A percentile compares a stretch with the other conserved stretches of the same genome.
phyloP scores from a whole-genome alignment of 1,284 basidiomycete species.

The Termitomyces sp. region DNA sequence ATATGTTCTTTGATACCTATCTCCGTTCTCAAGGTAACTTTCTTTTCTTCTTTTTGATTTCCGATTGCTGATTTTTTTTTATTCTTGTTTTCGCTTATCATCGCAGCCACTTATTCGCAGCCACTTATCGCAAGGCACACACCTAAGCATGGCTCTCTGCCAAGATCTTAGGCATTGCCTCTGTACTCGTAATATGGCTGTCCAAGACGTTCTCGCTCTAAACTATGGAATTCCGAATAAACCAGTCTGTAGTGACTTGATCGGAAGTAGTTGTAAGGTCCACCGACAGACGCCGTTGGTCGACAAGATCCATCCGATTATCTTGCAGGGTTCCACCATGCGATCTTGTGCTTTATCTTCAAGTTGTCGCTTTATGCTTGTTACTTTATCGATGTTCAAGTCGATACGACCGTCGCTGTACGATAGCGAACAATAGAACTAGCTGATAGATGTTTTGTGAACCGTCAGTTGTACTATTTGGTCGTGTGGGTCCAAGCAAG shows the following conservation, averaged over 20 bases:
- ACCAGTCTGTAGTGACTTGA: neutral
- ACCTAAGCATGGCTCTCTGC: no score
- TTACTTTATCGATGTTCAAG: neutral
- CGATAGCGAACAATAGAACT: neutral
- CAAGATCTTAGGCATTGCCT: neutral
- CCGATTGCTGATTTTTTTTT: neutral
- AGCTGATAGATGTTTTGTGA: neutral
- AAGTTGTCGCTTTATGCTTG: no score
- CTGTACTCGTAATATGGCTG: no score
- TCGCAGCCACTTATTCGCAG: neutral
- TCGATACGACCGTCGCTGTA: neutral
- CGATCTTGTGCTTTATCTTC: neutral
- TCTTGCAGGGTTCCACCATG: neutral
- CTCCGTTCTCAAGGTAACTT: neutral
- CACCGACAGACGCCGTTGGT: neutral
- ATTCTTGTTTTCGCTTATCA: neutral
- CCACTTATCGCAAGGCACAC: neutral
- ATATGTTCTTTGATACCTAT: neutral
- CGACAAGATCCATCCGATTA: neutral
- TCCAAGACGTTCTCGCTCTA: neutral
- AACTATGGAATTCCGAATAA: neutral
- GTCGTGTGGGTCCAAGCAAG: neutral
- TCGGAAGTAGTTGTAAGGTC: neutral
- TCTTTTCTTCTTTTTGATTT: neutral
- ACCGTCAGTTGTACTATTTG: neutral